Evolutionary conservation across 805 yeast genomes (phyloP).

Genomic region (Debaryomyces castellii): DNA sequence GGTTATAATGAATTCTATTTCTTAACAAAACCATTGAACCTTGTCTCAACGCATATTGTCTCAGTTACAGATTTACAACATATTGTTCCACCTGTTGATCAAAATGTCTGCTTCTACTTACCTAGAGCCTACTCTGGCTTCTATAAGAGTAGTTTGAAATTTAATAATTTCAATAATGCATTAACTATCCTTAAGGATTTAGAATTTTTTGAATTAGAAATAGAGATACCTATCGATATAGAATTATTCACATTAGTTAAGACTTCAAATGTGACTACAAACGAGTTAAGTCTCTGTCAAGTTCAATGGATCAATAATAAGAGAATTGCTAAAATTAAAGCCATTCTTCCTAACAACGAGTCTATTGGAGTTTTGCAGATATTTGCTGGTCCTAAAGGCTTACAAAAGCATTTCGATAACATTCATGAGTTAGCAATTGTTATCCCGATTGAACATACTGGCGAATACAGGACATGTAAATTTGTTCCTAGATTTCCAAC

Average conservation of each 20-base stretch:
- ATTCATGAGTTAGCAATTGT: conserved; percentile 70
- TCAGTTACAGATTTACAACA: conserved; percentile 77
- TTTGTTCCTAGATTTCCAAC: conserved; percentile 76
- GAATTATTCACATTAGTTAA: conserved; percentile 65
- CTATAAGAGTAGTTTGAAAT: conserved; percentile 54
- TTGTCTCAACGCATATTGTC: conserved; percentile 87
- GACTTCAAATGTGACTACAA: conserved; percentile 47
- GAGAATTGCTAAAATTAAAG: conserved; percentile 76
- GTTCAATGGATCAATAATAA: conserved; percentile 62
- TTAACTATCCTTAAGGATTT: conserved; percentile 68
- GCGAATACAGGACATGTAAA: conserved; percentile 58
- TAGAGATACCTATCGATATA: conserved; percentile 67
- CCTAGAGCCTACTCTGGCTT: conserved; percentile 89
- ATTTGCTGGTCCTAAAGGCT: conserved; percentile 66
- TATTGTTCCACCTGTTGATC: conserved; percentile 80
- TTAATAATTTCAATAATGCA: conserved; percentile 74
- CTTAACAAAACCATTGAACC: conserved; percentile 68
- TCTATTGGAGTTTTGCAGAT: conserved; percentile 72
- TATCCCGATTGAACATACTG: conserved; percentile 73
- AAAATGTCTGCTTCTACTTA: conserved; percentile 70
- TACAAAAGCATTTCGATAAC: conserved; percentile 55
- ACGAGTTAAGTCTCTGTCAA: conserved; percentile 71
- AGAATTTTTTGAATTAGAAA: conserved; percentile 77
- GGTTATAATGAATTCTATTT: conserved; percentile 63
- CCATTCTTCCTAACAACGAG: conserved; percentile 69